Base-by-base conservation (phyloP, 768 basidiomycete genomes). In the Albatrellus ellisii region DNA sequence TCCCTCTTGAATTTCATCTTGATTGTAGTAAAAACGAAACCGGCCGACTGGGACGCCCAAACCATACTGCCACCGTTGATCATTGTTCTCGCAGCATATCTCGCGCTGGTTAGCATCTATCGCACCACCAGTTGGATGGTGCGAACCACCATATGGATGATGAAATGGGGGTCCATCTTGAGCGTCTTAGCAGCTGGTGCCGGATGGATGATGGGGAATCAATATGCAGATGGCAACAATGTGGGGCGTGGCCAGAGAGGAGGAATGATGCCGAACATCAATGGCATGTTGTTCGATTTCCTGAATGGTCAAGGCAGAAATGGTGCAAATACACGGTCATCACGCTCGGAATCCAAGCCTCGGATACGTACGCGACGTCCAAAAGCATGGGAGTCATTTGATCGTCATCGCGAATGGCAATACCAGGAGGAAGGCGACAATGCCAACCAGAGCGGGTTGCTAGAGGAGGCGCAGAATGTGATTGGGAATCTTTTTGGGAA, bases 71-170 rank as follows among this genome's bases (percentile, higher is more conserved):
- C 85, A 6, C 85, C 85, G 0, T 60, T 87, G 54, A 73, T 89
- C 53, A 79, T 73, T 45, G 58, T 88, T 24, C 58, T 87, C 39
- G 68, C 71, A 4, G 77, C 82, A 15, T 89, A 88, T 59, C 67
- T 86, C 46, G 81, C 82, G 3, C 65, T 89, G n/a, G 47, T 77
- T 31, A 83, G 76, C 55, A 59, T 86, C 40, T 86, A 86, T 61
- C 79, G 82, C 46, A 87, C 86, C 4, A 78, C 84, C 10, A 69
- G 68, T 18, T 87, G 80, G 77, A 66, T 81, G 52, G 60, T 87
- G 48, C 71, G 80, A 46, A 73, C 72, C 26, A 63, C 61, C 21
- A 57, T 85, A 49, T 85, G 72, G 67, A 69, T 84, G 52, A 56
- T 82, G 52, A 89, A 89, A 60, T 89, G 85, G 85, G 79, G 78